A percentile compares a stretch with the other conserved stretches of the same genome.
Conservation (phyloP, 129 eudicot species). For the Cynara cardunculus region DNA sequence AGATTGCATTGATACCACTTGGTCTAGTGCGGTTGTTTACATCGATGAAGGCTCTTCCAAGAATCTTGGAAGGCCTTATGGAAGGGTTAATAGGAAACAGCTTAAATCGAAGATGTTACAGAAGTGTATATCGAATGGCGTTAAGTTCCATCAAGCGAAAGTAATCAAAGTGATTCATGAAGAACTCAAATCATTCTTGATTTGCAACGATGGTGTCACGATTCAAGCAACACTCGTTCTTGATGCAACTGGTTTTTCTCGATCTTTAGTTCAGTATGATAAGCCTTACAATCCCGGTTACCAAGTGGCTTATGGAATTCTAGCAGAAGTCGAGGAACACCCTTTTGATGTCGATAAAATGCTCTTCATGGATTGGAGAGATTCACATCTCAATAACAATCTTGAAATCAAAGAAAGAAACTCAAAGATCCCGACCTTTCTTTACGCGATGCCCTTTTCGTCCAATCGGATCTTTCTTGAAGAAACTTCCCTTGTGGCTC, state of each 20-base stretch:
- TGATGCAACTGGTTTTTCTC: constrained; percentile 93
- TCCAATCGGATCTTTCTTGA: constrained; percentile 76
- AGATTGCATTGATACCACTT: constrained; percentile 91
- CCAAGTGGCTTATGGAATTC: constrained; percentile 96
- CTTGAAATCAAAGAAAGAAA: constrained; percentile 63
- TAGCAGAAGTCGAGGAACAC: constrained; percentile 94
- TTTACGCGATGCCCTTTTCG: constrained; percentile 98
- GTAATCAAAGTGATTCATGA: constrained; percentile 89
- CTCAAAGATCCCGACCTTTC: constrained; percentile 77
- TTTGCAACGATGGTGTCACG: constrained; percentile 87
- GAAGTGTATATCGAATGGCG: constrained; percentile 90
- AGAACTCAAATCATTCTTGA: constrained; percentile 71
- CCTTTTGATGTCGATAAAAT: constrained; percentile 92
- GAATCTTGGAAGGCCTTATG: constrained; percentile 85
- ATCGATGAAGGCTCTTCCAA: constrained; percentile 60
- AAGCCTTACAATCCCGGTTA: constrained; percentile 99
- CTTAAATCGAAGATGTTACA: constrained; percentile 93
- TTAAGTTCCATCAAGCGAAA: constrained; percentile 89
- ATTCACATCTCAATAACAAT: constrained; percentile 69
- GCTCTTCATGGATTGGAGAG: constrained; percentile 99
- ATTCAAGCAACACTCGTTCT: constrained; percentile 89
- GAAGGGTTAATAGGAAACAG: constrained; percentile 86
- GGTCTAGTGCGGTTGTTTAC: constrained; percentile 90
- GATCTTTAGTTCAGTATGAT: constrained; percentile 85
- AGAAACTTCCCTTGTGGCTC: constrained; percentile 97